Conservation (phyloP, 2,329 filamentous ascomycete genomes). For the Nothophaeocryptopus gaeumannii region DNA sequence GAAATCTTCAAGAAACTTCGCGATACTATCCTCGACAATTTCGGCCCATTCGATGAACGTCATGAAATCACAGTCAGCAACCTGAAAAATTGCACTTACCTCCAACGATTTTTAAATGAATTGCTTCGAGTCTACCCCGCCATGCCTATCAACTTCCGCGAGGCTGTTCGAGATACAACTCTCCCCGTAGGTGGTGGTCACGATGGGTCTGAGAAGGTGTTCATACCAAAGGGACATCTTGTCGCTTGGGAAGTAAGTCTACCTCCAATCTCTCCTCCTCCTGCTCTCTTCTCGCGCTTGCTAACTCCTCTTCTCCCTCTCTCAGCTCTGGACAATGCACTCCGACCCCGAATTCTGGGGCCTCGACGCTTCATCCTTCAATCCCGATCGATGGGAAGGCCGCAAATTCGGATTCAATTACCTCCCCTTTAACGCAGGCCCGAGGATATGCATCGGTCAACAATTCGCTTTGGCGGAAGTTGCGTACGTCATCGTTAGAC, state of each 20-base stretch:
- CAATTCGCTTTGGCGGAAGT: constrained; percentile 6
- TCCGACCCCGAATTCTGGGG: constrained; percentile 1
- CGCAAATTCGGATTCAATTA: constrained; percentile 10
- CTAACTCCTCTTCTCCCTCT: background rate
- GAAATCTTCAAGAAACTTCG: constrained; percentile 16
- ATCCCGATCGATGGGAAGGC: constrained; percentile 3
- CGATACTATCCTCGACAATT: constrained; percentile 15
- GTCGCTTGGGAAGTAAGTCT: constrained; percentile 10
- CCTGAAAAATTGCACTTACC: constrained; percentile 24
- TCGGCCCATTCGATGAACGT: constrained; percentile 26
- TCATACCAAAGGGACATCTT: constrained; percentile 35
- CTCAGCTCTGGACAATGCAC: constrained; percentile 6
- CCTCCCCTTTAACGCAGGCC: constrained; percentile 16
- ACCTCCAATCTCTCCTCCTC: no score
- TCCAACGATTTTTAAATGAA: constrained; percentile 62
- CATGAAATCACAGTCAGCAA: constrained; percentile 36
- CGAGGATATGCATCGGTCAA: constrained; percentile 15
- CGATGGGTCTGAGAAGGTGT: constrained; percentile 41
- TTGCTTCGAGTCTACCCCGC: constrained; percentile 67
- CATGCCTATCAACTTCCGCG: constrained; percentile 73
- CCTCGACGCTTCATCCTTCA: background rate
- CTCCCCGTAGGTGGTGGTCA: constrained; percentile 45
- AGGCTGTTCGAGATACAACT: constrained; percentile 60
- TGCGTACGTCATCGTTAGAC: constrained; percentile 3
- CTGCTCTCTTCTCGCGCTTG: no score